Base-by-base conservation (phyloP, 106 monocot genomes). In the Triglochin maritima region DNA sequence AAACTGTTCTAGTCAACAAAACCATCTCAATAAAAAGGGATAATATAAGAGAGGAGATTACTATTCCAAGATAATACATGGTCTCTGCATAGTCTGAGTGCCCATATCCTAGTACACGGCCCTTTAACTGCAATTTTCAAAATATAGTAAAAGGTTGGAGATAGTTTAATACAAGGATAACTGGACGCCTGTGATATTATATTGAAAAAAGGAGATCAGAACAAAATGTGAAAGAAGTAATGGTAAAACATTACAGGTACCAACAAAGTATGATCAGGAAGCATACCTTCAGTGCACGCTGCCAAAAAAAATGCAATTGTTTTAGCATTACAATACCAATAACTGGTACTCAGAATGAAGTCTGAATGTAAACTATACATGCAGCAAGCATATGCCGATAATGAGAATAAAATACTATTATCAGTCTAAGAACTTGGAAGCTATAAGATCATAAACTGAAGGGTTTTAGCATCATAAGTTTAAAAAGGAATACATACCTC, bases 21-120 rank as follows among this genome's bases (percentile, higher is more conserved):
- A 50, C 49, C 49, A 49, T 3, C 50, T 4, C 49, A 65, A 17
- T 6, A 4, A 73, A 3, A 46, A 2, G 46, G 13, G 45, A 29
- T 29, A 29, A 29, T 29, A 29, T 29, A 29, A 29, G 29, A 29
- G 29, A 41, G 46, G 12, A 41, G 17, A 55, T 75, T 81, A 96
- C 95, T 88, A 60, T 84, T 74, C 83, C 90, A 63, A 96, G 87
- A 79, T 91, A 88, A 80, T 88, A 84, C 85, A 96, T 86, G 61
- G 96, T 91, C 54, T 85, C 78, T 56, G 96, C 85, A 88, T 91
- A 96, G 43, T 96, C 90, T 46, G 77, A 48, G 66, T 91, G 87
- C 9, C 69, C 80, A 75, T 81, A 57, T 56, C 91, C 96, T 64
- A 96, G 53, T 72, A 88, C 85, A 64, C 88, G 86, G 14, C 91